These are phyloP conservation scores for Lenwebbia sp. DNA, from an alignment of 345 rosid genomes.

Conservation along the genomic window DNA sequence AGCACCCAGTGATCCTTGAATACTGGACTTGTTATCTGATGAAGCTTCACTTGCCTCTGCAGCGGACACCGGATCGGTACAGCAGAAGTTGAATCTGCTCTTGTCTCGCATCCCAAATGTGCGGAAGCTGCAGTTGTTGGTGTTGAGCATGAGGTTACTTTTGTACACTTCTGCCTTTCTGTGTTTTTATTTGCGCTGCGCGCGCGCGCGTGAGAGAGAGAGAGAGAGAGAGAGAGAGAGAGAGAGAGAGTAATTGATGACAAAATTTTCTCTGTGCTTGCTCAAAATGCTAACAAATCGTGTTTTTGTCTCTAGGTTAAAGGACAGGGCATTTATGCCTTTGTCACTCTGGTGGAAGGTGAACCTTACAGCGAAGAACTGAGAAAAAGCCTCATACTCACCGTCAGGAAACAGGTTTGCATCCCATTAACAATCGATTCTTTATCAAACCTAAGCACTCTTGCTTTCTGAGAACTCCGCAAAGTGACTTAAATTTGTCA, in stretches of 20 bases:
- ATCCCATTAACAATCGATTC: not conserved
- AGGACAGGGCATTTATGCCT: slow-evolving; percentile 97
- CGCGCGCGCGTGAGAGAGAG: too few relatives aligned
- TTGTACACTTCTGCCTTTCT: not conserved
- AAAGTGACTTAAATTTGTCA: not conserved
- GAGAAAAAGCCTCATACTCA: slow-evolving; percentile 52
- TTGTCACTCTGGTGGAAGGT: slow-evolving; percentile 88
- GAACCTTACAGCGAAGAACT: slow-evolving; percentile 84
- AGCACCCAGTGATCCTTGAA: not conserved
- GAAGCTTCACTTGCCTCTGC: slow-evolving; percentile 6
- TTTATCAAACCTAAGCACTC: not conserved
- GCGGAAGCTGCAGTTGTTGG: slow-evolving; percentile 99
- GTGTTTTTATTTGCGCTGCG: not conserved
- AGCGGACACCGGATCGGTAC: slow-evolving; percentile 99
- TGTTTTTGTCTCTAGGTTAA: slow-evolving; percentile 39
- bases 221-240: not conserved
- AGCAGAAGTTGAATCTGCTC: slow-evolving; percentile 98
- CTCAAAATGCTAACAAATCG: not conserved
- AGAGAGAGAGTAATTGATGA: not conserved
- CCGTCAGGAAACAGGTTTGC: slow-evolving; percentile 76
- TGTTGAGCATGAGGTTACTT: slow-evolving; percentile 87
- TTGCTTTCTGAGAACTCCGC: not conserved
- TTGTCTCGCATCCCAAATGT: slow-evolving; percentile 90
- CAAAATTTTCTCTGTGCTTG: not conserved
- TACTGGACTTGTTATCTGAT: not conserved